phyloP scores from a whole-genome alignment of 179 eudicot genomes.

The Dionaea muscipula region DNA sequence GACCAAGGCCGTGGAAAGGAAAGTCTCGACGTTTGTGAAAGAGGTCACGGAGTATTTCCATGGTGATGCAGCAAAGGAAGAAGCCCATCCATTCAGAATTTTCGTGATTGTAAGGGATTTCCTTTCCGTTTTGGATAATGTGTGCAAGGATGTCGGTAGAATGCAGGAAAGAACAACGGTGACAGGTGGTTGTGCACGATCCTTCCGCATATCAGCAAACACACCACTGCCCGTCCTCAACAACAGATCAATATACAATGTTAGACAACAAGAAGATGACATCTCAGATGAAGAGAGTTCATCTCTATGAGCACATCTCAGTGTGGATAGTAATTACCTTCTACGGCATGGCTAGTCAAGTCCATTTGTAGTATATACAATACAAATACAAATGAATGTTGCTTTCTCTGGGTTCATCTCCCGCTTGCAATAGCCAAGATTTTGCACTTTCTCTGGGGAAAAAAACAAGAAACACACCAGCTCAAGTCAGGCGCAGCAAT shows the following conservation, averaged over 20 bases:
- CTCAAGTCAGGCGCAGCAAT: not conserved
- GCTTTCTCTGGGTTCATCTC: too few relatives aligned
- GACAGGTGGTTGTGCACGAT: slow-evolving; percentile 64
- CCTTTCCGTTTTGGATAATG: slow-evolving; percentile 52
- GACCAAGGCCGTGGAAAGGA: slow-evolving; percentile 55
- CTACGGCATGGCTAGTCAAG: too few relatives aligned
- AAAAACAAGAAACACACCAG: slow-evolving; percentile 10
- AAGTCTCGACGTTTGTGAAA: slow-evolving; percentile 50
- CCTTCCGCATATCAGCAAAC: slow-evolving; percentile 63
- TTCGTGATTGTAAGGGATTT: slow-evolving; percentile 85
- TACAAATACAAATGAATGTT: too few relatives aligned
- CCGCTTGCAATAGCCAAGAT: too few relatives aligned
- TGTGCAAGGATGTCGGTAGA: slow-evolving; percentile 76
- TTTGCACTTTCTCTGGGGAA: too few relatives aligned
- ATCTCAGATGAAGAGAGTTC: slow-evolving; percentile 61
- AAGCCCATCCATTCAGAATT: slow-evolving; percentile 76
- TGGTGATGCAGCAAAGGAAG: slow-evolving; percentile 74
- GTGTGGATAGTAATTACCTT: too few relatives aligned
- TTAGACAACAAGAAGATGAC: slow-evolving; percentile 22
- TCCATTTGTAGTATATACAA: too few relatives aligned
- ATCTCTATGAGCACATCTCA: slow-evolving; percentile 30
- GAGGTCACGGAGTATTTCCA: slow-evolving; percentile 82
- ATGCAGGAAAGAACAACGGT: slow-evolving; percentile 50
- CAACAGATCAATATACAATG: slow-evolving; percentile 43
- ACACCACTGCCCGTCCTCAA: slow-evolving; percentile 48